phyloP scores from a whole-genome alignment of 176 grass and related monocot genomes.

The Thalia dealbata region DNA sequence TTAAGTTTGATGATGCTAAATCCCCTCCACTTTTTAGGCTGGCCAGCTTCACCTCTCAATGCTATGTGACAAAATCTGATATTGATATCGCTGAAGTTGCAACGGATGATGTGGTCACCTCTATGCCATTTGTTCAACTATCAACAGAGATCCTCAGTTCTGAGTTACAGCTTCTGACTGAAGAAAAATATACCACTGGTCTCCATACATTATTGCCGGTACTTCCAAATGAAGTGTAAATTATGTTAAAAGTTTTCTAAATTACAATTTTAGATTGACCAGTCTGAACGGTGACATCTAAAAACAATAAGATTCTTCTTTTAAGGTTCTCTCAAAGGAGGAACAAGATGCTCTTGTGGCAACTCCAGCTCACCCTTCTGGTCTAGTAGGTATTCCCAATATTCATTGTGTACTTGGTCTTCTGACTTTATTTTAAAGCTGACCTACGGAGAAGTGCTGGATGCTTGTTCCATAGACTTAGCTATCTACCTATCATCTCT shows the following conservation, averaged over 20 bases:
- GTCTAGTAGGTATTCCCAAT: constrained; percentile 26
- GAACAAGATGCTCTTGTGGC: background rate
- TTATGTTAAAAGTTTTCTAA: background rate
- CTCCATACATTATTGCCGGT: background rate
- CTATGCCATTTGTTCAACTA: constrained; percentile 16
- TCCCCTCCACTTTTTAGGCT: background rate
- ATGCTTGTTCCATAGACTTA: background rate
- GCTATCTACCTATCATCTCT: background rate
- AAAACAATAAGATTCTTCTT: background rate
- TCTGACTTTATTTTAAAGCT: background rate
- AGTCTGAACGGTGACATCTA: background rate
- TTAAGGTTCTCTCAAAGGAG: background rate
- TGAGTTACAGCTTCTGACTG: constrained; percentile 19
- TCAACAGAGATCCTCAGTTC: constrained; percentile 17
- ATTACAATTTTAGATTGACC: background rate
- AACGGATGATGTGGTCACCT: background rate
- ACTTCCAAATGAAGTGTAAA: background rate
- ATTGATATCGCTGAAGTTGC: background rate
- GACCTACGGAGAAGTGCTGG: background rate
- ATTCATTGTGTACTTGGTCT: background rate
- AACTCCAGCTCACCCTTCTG: constrained; percentile 23
- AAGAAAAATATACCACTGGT: background rate
- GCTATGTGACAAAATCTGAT: background rate
- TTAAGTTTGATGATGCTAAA: background rate
- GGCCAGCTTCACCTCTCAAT: background rate